Evolutionary conservation across 2,329 filamentous ascomycete species (phyloP), one percentile per base, ranked within the genome.

Genomic region (Claviceps digitariae): DNA sequence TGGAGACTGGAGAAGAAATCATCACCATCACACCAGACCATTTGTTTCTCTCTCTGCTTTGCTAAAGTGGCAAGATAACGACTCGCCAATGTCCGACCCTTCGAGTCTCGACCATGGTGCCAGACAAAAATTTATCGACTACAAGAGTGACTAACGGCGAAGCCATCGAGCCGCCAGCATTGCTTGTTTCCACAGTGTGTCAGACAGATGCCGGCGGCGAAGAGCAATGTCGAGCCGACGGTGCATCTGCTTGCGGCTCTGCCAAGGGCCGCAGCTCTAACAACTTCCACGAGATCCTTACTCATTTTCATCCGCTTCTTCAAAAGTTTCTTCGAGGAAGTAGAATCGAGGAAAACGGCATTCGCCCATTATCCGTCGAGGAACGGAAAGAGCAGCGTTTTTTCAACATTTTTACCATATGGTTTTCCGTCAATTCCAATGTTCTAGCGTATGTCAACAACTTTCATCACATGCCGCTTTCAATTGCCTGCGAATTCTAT

Each of bases 401-500:
- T 55, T 66, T 69, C 59, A 74, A 72, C 40, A 67, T 73, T 36
- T 75, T 75, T 29, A 75, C 73, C 2, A 58, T 75, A 7, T 76
- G 74, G 73, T 73, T 67, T 53, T 74, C 69, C 46, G 71, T 75
- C 59, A 76, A 74, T 57, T 64, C 66, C 50, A 76, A 75, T 55
- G 74, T 75, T 45, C 61, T 75, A 12, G 67, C 68, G 71, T 72
- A 56, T 59, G 68, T 62, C 17, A 47, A 31, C 20, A 13, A n/a
- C 15, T 20, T 10, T 2, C 17, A 20, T 6, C 44, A 47, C 3
- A 47, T n/a, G 8, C 27, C 25, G 13, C 25, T 2, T 31, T 20
- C 17, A 47, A 20, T 6, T 3, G 25, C n/a, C 17, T 31, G 44
- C 44, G 25, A n/a, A n/a, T n/a, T n/a, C n/a, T 1, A 47, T 23